Conservation (phyloP, 805 yeast species). For the Yarrowia osloensis region DNA sequence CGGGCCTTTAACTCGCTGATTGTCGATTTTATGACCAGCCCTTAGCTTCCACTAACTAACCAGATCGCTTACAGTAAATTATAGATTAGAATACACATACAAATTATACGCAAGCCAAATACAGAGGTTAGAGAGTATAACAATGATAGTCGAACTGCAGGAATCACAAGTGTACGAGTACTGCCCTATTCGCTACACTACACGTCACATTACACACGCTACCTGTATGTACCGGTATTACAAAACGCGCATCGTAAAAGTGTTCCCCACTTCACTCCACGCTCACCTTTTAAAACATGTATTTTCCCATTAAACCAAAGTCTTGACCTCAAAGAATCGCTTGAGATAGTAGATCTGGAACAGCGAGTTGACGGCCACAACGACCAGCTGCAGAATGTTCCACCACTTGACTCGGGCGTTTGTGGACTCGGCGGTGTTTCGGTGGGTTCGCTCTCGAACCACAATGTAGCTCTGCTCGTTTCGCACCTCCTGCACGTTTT, state of each 20-base stretch:
- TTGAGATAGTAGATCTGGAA: conserved; percentile 94
- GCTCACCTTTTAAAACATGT: background rate
- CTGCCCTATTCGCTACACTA: too few species aligned
- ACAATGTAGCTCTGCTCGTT: conserved; percentile 89
- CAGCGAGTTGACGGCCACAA: conserved; percentile 81
- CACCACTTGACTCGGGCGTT: conserved; percentile 97
- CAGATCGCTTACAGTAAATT: too few species aligned
- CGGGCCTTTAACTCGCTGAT: conserved; percentile 53
- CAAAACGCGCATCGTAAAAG: too few species aligned
- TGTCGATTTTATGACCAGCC: conserved; percentile 43
- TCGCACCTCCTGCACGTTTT: conserved; percentile 80
- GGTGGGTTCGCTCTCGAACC: conserved; percentile 94
- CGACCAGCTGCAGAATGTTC: conserved; percentile 87
- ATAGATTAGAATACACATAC: background rate
- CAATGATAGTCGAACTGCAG: too few species aligned
- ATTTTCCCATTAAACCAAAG: conserved; percentile 61
- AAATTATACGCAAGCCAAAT: too few species aligned
- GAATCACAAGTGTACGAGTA: background rate
- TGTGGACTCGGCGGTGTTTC: conserved; percentile 98
- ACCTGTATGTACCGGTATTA: too few species aligned
- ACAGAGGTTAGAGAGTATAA: too few species aligned
- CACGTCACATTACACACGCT: background rate
- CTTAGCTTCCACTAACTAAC: background rate
- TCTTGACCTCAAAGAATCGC: conserved; percentile 92
- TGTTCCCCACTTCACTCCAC: background rate